Evolutionary conservation across 2,329 filamentous ascomycete species (phyloP).

Genomic region (Apiospora hydei): DNA sequence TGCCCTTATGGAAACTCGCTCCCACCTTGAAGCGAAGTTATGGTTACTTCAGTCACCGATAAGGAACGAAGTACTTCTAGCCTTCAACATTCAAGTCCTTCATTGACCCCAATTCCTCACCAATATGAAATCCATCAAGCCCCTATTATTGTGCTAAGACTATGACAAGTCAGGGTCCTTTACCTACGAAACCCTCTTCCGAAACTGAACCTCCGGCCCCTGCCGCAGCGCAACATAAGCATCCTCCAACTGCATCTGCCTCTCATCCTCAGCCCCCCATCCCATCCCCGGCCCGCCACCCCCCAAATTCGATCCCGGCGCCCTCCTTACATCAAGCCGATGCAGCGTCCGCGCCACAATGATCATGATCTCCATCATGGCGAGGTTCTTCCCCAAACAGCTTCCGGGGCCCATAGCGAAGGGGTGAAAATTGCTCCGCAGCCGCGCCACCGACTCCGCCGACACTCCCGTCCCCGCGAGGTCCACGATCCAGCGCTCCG

Average conservation of each 20-base stretch:
- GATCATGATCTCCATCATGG: conserved; percentile 37
- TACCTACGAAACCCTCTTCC: neutral
- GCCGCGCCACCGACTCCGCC: neutral
- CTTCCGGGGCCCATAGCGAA: conserved; percentile 27
- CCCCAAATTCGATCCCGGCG: neutral
- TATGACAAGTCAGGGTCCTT: no score
- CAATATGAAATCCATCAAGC: no score
- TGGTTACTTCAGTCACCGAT: no score
- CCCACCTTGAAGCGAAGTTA: no score
- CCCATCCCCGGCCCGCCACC: neutral
- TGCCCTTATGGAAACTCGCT: no score
- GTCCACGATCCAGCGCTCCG: neutral
- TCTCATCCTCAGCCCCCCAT: neutral
- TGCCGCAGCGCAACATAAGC: neutral
- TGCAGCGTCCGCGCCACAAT: conserved; percentile 34
- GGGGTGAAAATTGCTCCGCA: neutral
- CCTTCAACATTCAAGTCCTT: no score
- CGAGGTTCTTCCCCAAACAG: conserved; percentile 35
- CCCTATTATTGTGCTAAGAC: no score
- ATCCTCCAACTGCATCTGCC: neutral
- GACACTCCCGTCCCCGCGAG: neutral
- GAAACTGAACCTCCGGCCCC: neutral
- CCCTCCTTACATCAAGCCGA: conserved; percentile 32
- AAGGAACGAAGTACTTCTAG: no score
- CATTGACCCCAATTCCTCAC: no score